Base-by-base conservation (phyloP, 129 eudicot genomes). In the Escallonia rubra region DNA sequence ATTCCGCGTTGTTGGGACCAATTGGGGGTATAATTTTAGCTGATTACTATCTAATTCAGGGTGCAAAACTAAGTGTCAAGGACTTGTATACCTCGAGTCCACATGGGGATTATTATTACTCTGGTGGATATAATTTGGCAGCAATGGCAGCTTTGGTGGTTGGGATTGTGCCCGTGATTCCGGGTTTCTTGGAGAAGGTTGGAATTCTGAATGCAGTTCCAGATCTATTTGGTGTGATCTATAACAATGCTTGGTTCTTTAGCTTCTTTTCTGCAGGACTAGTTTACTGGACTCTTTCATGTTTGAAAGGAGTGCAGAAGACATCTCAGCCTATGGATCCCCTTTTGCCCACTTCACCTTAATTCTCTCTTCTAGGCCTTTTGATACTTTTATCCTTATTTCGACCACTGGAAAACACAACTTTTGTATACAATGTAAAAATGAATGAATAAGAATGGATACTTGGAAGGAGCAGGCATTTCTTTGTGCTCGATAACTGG, bases 241-340 rank as follows among this genome's bases (percentile, higher is more conserved):
- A 92, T 64, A 78, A 89, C 75, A 92, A 89, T 80, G 96, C 96
- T 15, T 92, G 98, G 98, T 89, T 92, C 50, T 77, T 86, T 69
- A 81, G 96, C 65, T 82, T 92, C 74, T 82, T 84, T 48, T 43
- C 77, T 46, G 83, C 96, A 9, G 96, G 91, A 50, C 12, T 78
- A 68, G 6, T 89, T 53, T 81, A 92, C 52, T 89, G 87, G 86
- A 13, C 80, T 11, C 10, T 91, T 59, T 73, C 93, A 38, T 46
- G 7, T 48, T 41, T 82, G 59, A 78, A 56, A 38, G 81, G 65
- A 48, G 61, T 50, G 56, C 40, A 61, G 69, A 16, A 59, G 64
- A 65, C 57, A 15, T 48, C 73, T 45, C 52, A 61, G 43, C 43
- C 42, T 38, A 64, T 66, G 2, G 93, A 89, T 62, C 82, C 86